phyloP scores from a whole-genome alignment of 2,329 filamentous ascomycete species.

The Kalmusia sp. region DNA sequence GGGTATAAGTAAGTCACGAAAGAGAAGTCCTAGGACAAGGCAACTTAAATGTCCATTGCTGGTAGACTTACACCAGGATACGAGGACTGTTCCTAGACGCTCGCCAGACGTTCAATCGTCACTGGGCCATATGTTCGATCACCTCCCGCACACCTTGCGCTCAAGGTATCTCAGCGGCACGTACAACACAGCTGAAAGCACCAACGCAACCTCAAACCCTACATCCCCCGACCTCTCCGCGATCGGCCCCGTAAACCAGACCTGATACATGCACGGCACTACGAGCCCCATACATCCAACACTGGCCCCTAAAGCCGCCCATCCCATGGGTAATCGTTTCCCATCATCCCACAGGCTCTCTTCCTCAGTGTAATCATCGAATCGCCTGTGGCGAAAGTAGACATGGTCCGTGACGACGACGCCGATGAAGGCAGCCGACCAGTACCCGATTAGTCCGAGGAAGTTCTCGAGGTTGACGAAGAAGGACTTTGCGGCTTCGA shows the following conservation, averaged over 20 bases:
- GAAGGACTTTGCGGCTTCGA: slow-evolving; percentile 64
- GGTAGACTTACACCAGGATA: no score
- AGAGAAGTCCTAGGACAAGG: no score
- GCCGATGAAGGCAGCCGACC: slow-evolving; percentile 43
- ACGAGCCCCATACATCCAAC: slow-evolving; percentile 55
- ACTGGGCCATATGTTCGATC: no score
- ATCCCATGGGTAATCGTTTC: slow-evolving; percentile 48
- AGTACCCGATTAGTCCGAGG: slow-evolving; percentile 45
- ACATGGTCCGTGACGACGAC: slow-evolving; percentile 47
- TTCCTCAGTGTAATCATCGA: slow-evolving; percentile 45
- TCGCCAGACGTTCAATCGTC: no score
- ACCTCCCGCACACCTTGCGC: slow-evolving; percentile 32
- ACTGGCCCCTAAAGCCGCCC: slow-evolving; percentile 49
- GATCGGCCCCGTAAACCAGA: slow-evolving; percentile 68
- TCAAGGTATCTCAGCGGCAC: slow-evolving; percentile 52
- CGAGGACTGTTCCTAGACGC: no score
- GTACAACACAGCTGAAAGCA: slow-evolving; percentile 54
- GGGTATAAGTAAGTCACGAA: no score
- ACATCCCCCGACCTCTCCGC: slow-evolving; percentile 68
- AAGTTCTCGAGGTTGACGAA: slow-evolving; percentile 60
- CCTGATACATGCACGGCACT: slow-evolving; percentile 66
- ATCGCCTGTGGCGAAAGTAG: slow-evolving; percentile 44
- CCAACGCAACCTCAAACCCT: slow-evolving; percentile 70
- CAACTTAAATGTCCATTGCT: no score
- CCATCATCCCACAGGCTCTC: slow-evolving; percentile 49